A percentile compares a stretch with the other conserved stretches of the same genome.
Conservation (phyloP, 2,329 filamentous ascomycete genomes). For the Aspergillus calidoustus region DNA sequence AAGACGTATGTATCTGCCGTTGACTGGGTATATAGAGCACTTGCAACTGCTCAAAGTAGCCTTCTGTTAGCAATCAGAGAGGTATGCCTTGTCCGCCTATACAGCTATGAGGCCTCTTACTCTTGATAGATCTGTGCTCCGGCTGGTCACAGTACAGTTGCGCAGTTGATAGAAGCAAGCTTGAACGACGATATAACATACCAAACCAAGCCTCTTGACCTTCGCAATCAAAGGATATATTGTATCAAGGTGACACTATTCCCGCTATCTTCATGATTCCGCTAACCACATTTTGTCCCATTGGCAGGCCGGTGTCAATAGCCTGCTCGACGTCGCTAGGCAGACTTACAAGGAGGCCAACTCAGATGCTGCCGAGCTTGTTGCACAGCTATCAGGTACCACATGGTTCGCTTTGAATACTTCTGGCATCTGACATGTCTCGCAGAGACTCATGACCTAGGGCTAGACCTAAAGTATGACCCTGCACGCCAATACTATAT, state of each 20-base stretch:
- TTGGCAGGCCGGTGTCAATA: conserved; percentile 73
- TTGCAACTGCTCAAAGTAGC: conserved; percentile 66
- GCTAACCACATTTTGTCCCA: neutral
- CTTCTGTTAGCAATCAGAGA: conserved; percentile 71
- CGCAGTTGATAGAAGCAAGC: conserved; percentile 67
- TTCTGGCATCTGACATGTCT: conserved; percentile 25
- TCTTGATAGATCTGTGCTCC: conserved; percentile 64
- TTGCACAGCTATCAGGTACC: conserved; percentile 66
- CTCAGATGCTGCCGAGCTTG: conserved; percentile 73
- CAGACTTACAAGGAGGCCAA: conserved; percentile 89
- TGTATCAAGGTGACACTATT: conserved; percentile 69
- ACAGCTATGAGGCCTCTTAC: neutral
- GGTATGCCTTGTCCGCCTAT: conserved; percentile 35
- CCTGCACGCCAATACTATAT: conserved; percentile 79
- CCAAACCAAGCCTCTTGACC: conserved; percentile 77
- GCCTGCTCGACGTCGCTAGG: conserved; percentile 83
- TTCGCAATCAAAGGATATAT: conserved; percentile 88
- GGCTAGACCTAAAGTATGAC: conserved; percentile 75
- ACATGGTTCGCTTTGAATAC: too few species aligned
- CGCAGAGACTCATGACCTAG: conserved; percentile 62
- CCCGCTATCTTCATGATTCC: conserved; percentile 13
- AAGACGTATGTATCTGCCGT: conserved; percentile 79
- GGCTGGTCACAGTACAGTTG: conserved; percentile 63
- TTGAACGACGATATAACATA: conserved; percentile 84
- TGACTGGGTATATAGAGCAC: conserved; percentile 67